Evolutionary conservation across 163 green algal species (phyloP), one percentile per base, ranked within the genome.

Genomic region (Picocystis sp.): DNA sequence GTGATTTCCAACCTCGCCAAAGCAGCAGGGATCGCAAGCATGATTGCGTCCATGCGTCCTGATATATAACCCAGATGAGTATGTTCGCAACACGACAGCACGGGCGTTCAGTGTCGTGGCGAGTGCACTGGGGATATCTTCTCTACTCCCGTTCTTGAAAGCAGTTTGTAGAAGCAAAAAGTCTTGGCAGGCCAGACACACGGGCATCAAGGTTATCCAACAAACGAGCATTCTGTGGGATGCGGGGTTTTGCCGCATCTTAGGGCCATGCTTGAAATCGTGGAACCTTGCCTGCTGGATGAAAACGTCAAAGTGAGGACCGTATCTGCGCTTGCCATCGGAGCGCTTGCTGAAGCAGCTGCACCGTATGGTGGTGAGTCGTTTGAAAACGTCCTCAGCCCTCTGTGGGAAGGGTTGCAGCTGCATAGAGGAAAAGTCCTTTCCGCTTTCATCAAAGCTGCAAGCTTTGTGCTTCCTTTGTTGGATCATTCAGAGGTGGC

Each of bases 11-110:
- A 99, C 80, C 80, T 99, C 45, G 71, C 77, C 66, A 98, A 96
- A 69, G 87, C 87, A 3, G 87, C 87, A 13, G 84, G 86, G 0
- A 64, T 97, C 62, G 83, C 87, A 19, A 87, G 82, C 57, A 95
- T 97, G 87, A 96, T 96, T 66, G 81, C 87, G 10, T 87, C 91
- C 33, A 99, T 99, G 89, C 77, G 91, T 11, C 91, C 91, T 12
- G 91, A 99, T 62, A 96, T 99, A 99, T 75, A 94, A 97, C 76
- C 79, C 95, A 14, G 91, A 99, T 62, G 91, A 99, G 82, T 94
- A 92, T 53, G 87, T 97, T 53, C 75, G 87, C 22, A 97, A 97
- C 75, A 97, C 87, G 43, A 97, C 87, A 2, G 87, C 87, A 11
- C 70, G 84, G 22, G 84, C 84, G 14, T 93, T 94, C 57, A 76